Base-by-base conservation (phyloP, 495 filamentous ascomycete species). In the Aspergillus wentii region DNA sequence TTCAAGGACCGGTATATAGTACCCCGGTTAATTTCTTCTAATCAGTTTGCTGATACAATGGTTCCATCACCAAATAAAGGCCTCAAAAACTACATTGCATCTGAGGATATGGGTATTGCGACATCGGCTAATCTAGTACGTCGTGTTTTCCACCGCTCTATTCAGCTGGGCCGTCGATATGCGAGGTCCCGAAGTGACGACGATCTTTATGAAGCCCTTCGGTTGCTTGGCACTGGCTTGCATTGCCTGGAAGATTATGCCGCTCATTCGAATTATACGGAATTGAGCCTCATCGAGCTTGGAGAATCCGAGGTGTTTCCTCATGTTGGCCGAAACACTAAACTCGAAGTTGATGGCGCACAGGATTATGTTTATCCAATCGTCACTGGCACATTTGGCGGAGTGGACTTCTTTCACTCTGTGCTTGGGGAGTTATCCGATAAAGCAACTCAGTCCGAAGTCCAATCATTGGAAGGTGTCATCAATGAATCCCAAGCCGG, bases 221-320 rank as follows among this genome's bases (percentile, higher is more conserved):
- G 89, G 36, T 69, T 94, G 6, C 57, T 95, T 34, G 89, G 89
- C 14, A 95, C 89, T 27, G 89, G 83, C 3, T 71, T 85, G 35
- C 89, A 95, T 66, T 94, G 88, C 45, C 64, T 95, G n/a, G 89
- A 95, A 71, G 88, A 95, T 52, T 95, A 78, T 62, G 82, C 87
- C 11, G 89, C 89, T 27, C 89, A 94, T 58, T 92, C 86, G 40
- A 95, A 95, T 64, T 95, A 94, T 54, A 75, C 68, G 0, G 89
- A 95, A 54, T 77, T 95, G 19, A 85, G 82, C 28, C 70, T 95
- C 22, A 86, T 89, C 44, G 87, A 94, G 56, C 51, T 94, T 42
- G 86, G 86, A 26, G 88, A 94, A 64, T 61, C 61, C 2, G 74
- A 79, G 33, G 62, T 92, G 27, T 95, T 95, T 56, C 85, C 89